phyloP scores from a whole-genome alignment of 2,329 filamentous ascomycete genomes.

The Aspergillus novofumigatus region DNA sequence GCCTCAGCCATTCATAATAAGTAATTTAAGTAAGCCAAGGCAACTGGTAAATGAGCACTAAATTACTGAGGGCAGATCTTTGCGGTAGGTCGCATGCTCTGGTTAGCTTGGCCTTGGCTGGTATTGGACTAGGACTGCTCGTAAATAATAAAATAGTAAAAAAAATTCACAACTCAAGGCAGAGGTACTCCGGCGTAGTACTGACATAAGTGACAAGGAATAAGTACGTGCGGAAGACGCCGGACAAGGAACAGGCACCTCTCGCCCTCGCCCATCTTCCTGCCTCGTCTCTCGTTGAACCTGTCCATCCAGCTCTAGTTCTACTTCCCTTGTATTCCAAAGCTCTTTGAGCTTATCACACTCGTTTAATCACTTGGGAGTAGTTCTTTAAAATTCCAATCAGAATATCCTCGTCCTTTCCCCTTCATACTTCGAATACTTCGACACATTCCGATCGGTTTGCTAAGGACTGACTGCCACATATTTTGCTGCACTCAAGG shows the following conservation, averaged over 20 bases:
- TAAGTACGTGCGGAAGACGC: background rate
- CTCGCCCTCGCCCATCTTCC: slow-evolving; percentile 3
- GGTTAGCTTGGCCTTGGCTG: background rate
- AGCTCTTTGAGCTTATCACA: background rate
- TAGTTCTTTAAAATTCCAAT: background rate
- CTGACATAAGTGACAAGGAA: background rate
- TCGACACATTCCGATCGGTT: background rate
- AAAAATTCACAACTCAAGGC: background rate
- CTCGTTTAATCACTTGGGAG: background rate
- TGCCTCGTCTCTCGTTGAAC: background rate
- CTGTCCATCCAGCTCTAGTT: background rate
- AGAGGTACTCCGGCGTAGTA: background rate
- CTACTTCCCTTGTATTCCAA: background rate
- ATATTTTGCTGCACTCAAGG: no score
- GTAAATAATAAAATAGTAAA: background rate
- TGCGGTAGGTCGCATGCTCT: background rate
- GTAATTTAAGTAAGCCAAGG: background rate
- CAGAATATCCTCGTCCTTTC: background rate
- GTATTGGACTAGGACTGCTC: no score
- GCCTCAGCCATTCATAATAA: background rate
- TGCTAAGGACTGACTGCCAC: no score
- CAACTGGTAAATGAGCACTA: background rate
- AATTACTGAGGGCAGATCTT: background rate
- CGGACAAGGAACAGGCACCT: background rate
- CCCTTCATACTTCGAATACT: background rate